Evolutionary conservation across 139 green algal genomes (phyloP), one percentile per base, ranked within the genome.

Genomic region (Tetratostichococcus sp.): DNA sequence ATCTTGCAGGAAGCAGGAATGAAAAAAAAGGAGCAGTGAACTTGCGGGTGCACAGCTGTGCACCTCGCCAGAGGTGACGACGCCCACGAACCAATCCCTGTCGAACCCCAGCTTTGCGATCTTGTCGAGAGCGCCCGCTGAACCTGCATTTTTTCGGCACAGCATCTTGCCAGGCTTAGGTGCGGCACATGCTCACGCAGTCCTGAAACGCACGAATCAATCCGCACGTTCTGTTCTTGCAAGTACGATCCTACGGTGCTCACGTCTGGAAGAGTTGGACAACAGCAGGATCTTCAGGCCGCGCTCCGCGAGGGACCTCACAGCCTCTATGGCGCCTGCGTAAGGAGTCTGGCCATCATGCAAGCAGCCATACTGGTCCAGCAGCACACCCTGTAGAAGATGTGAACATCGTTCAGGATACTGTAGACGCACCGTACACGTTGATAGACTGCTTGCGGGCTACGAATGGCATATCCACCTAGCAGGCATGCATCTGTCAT

Each of bases 341-440:
- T 94, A 95, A 0, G 92, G 76, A n/a, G 71, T 69, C 34, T 80
- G 67, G 2, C 94, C 94, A 77, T 98, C 92, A 69, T 97, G 93
- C 32, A 97, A 81, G 22, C 97, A 91, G 22, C 93, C 93, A 84
- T 96, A 97, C 75, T 97, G 93, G 77, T 97, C 93, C 5, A 97
- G 83, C 34, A 97, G 75, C 0, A 90, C 73, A n/a, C 81, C 86
- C 69, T 85, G 71, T 23, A 69, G 4, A 34, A 79, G 57, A 76
- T 35, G 17, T 25, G 6, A 21, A 34, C 19, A 28, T 30, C 28
- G n/a, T n/a, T 26, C 50, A 62, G 50, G 50, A 62, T 26, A 26
- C 50, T 50, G 39, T 14, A 50, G 39, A 50, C n/a, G n/a, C n/a
- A n/a, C n/a, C n/a, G n/a, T n/a, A n/a, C n/a, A n/a, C n/a, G n/a